phyloP scores from a whole-genome alignment of 1,284 basidiomycete species.

The Marasmius sp. region DNA sequence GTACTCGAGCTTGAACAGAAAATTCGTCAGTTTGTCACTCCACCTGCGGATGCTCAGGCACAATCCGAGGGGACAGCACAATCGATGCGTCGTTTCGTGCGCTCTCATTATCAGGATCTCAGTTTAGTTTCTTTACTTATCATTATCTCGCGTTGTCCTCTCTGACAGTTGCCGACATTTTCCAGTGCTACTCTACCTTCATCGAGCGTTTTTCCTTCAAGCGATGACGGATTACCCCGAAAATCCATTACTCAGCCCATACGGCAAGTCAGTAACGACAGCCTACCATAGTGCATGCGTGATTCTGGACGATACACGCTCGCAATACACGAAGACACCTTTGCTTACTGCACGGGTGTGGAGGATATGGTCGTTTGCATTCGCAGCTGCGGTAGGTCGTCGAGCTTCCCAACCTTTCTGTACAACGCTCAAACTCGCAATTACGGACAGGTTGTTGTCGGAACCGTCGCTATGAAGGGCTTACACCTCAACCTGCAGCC shows the following conservation, averaged over 20 bases:
- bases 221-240: conserved; percentile 42
- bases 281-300: conserved; percentile 45
- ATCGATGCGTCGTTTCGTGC: conserved; percentile 44
- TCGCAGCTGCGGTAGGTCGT: conserved; percentile 42
- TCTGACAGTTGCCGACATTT: not conserved
- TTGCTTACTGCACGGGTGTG: conserved; percentile 42
- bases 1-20: conserved; percentile 45
- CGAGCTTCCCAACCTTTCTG: not conserved
- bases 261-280: conserved; percentile 40
- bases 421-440: not conserved
- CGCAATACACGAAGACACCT: conserved; percentile 40
- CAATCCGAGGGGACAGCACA: conserved; percentile 30
- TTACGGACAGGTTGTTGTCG: conserved; percentile 38
- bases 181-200: conserved; percentile 46
- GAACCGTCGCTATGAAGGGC: conserved; percentile 42
- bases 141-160: not conserved
- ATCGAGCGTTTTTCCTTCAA: conserved; percentile 49
- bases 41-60: conserved; percentile 24
- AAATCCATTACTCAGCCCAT: conserved; percentile 40
- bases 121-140: conserved; percentile 29
- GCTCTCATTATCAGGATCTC: conserved; percentile 46
- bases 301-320: conserved; percentile 35
- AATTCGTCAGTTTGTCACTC: conserved; percentile 35
- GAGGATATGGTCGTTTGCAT: conserved; percentile 48
- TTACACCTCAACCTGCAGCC: conserved; percentile 38